phyloP scores from a whole-genome alignment of 495 filamentous ascomycete species.

The Tuber magnatum region DNA sequence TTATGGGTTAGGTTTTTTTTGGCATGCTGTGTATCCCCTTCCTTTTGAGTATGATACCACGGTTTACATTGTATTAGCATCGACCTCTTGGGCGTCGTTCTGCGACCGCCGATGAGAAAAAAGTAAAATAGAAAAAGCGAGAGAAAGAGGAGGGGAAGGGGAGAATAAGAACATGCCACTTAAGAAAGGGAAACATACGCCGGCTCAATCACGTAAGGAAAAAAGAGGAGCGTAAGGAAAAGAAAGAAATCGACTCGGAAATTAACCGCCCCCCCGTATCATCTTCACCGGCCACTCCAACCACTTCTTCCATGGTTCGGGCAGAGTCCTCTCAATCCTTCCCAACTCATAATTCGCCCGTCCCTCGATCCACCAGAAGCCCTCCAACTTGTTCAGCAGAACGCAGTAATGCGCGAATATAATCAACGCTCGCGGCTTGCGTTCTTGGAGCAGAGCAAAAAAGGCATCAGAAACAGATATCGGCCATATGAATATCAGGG shows the following conservation, averaged over 20 bases:
- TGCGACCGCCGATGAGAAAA: neutral
- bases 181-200: neutral
- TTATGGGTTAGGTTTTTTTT: neutral
- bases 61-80: neutral
- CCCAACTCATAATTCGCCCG: slow-evolving; percentile 41
- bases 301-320: slow-evolving; percentile 40
- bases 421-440: slow-evolving; percentile 43
- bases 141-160: neutral
- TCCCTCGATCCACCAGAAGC: slow-evolving; percentile 42
- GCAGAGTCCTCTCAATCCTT: slow-evolving; percentile 39
- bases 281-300: slow-evolving; percentile 38
- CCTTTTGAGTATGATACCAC: neutral
- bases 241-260: neutral
- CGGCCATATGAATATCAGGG: slow-evolving; percentile 42
- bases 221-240: slow-evolving; percentile 5
- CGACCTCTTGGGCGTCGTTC: neutral
- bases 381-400: slow-evolving; percentile 40
- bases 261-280: slow-evolving; percentile 20
- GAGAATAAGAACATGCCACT: neutral
- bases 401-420: slow-evolving; percentile 45
- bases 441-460: slow-evolving; percentile 36
- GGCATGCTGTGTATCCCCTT: neutral
- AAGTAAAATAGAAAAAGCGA: neutral
- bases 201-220: neutral
- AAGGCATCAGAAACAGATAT: slow-evolving; percentile 40